Evolutionary conservation across 305 asterid genomes (phyloP).

Genomic region (Salvia sclarea): DNA sequence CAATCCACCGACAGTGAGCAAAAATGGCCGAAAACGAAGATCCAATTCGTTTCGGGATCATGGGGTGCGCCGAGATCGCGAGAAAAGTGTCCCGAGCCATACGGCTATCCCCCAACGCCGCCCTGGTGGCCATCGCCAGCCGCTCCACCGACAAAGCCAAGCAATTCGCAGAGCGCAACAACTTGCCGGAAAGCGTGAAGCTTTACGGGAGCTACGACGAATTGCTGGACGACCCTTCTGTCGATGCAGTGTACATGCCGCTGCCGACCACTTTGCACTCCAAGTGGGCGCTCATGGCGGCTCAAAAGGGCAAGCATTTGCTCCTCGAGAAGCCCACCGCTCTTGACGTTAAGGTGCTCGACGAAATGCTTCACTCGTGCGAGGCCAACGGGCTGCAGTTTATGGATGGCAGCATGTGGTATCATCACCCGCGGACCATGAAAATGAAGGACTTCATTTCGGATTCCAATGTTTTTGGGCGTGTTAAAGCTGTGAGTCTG

Average conservation of each 20-base stretch:
- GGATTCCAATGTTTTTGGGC: constrained; percentile 52
- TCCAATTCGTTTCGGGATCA: constrained; percentile 71
- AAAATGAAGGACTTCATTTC: constrained; percentile 59
- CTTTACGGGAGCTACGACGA: constrained; percentile 60
- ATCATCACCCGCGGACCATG: constrained; percentile 83
- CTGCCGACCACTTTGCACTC: constrained; percentile 68
- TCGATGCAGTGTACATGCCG: constrained; percentile 81
- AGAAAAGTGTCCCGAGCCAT: constrained; percentile 71
- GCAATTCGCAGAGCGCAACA: constrained; percentile 53
- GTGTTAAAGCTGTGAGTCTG: constrained; percentile 55
- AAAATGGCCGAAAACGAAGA: constrained; percentile 42
- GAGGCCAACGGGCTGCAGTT: constrained; percentile 67
- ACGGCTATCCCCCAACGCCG: constrained; percentile 52
- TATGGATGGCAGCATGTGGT: constrained; percentile 94
- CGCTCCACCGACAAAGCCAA: constrained; percentile 63
- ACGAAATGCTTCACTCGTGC: constrained; percentile 60
- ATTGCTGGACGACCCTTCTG: constrained; percentile 60
- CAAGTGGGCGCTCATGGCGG: constrained; percentile 70
- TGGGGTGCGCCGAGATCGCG: constrained; percentile 84
- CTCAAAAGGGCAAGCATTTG: constrained; percentile 68
- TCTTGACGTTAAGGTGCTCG: constrained; percentile 55
- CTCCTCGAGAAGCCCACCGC: constrained; percentile 80
- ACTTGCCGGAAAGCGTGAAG: constrained; percentile 46
- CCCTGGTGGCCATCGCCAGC: constrained; percentile 66
- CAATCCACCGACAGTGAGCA: background rate